Evolutionary conservation across 139 green algal genomes (phyloP).

Genomic region (Astrephomene gubernaculifera): DNA sequence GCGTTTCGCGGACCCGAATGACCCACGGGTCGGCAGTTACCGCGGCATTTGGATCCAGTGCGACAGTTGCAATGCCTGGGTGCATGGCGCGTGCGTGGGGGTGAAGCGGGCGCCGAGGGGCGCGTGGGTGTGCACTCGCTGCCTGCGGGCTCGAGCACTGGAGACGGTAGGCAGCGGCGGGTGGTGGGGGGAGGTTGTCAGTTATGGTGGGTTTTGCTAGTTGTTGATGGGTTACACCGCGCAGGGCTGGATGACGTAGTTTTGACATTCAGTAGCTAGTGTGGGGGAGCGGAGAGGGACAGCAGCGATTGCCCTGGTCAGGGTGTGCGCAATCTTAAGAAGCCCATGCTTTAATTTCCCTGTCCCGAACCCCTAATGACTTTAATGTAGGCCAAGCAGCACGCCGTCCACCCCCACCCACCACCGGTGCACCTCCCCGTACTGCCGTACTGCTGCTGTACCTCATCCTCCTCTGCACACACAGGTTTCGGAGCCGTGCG

Average conservation of each 20-base stretch:
- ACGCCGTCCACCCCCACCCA: no score
- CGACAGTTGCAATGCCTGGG: conserved; percentile 73
- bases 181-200: not conserved
- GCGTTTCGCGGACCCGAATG: conserved; percentile 13
- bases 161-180: not conserved
- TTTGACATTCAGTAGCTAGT: no score
- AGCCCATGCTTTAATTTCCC: no score
- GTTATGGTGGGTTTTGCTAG: not conserved
- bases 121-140: conserved; percentile 63
- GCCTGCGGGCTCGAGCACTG: conserved; percentile 51
- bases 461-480: not conserved
- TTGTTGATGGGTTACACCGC: not conserved
- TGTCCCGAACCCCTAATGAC: no score
- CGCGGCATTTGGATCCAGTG: conserved; percentile 68
- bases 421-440: no score
- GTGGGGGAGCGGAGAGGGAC: no score
- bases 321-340: no score
- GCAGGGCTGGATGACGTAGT: no score
- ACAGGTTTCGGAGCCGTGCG: conserved; percentile 59
- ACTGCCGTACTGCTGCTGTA: not conserved
- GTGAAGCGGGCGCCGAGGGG: conserved; percentile 16
- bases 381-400: no score
- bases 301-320: no score
- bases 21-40: conserved; percentile 15
- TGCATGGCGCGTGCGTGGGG: conserved; percentile 77